These are phyloP conservation scores for Prunus davidiana DNA, from an alignment of 306 rosid species.

Conservation along the genomic window DNA sequence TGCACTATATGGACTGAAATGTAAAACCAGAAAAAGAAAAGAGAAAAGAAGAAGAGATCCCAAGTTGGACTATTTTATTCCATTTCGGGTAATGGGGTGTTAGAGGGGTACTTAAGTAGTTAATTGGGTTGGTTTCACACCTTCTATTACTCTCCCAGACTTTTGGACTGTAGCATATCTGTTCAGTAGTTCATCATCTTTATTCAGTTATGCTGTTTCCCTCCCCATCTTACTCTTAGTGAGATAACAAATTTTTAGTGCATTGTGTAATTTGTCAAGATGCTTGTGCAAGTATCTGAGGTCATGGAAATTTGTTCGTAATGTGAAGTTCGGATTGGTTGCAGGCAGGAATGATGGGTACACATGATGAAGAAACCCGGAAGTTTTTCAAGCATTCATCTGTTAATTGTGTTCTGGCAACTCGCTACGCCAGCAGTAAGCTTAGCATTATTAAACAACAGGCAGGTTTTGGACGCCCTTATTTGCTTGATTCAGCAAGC, in stretches of 20 bases:
- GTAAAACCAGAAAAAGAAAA: too few species aligned
- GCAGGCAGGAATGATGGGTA: conserved; percentile 83
- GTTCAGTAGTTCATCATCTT: too few species aligned
- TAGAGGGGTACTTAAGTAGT: not conserved
- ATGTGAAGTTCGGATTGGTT: conserved; percentile 20
- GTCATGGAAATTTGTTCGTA: conserved; percentile 6
- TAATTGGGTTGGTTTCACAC: not conserved
- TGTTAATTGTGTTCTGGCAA: conserved; percentile 75
- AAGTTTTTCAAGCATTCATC: conserved; percentile 92
- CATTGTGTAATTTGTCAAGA: not conserved
- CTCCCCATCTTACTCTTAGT: too few species aligned
- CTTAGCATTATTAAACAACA: conserved; percentile 66
- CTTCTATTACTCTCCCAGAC: too few species aligned
- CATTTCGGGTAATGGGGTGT: not conserved
- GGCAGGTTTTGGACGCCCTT: conserved; percentile 36
- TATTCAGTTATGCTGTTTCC: too few species aligned
- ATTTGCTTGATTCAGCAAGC: not conserved
- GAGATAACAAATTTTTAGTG: not conserved
- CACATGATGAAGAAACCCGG: conserved; percentile 87
- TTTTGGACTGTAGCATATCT: not conserved
- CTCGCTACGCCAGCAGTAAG: conserved; percentile 84
- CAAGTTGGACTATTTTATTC: not conserved
- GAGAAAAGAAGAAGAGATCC: too few species aligned
- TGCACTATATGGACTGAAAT: too few species aligned
- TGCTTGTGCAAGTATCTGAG: not conserved